phyloP scores from a whole-genome alignment of 495 filamentous ascomycete species.

The Daldinia concentrica region DNA sequence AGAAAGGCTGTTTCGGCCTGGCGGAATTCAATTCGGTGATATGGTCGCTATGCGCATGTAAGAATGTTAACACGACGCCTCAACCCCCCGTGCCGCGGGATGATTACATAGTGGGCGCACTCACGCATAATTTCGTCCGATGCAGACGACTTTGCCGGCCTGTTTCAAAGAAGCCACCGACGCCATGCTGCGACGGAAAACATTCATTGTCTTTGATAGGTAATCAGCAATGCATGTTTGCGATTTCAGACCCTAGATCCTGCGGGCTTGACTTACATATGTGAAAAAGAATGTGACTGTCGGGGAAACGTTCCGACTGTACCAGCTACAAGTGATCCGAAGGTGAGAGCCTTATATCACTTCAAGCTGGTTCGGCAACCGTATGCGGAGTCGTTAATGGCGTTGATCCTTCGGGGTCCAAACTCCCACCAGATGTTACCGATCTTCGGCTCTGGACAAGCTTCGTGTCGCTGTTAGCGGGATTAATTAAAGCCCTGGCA shows the following conservation, averaged over 20 bases:
- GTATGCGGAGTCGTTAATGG: conserved; percentile 12
- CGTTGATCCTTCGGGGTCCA: conserved; percentile 2
- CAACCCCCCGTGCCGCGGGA: conserved; percentile 18
- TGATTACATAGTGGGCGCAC: conserved; percentile 45
- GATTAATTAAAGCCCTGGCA: conserved; percentile 38
- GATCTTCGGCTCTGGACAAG: conserved; percentile 34
- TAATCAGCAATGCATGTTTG: conserved; percentile 26
- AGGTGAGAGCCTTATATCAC: conserved; percentile 10
- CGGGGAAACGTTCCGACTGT: conserved; percentile 20
- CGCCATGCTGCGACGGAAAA: conserved; percentile 56
- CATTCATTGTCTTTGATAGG: conserved; percentile 44
- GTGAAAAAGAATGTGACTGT: conserved; percentile 17
- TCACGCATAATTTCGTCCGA: conserved; percentile 97
- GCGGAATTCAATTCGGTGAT: conserved; percentile 89
- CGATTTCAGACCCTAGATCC: conserved; percentile 10
- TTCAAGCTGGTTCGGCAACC: conserved; percentile 27
- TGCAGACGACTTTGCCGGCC: conserved; percentile 91
- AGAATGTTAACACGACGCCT: conserved; percentile 35
- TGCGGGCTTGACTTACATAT: conserved; percentile 17
- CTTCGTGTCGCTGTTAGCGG: conserved; percentile 16
- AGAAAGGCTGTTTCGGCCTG: conserved; percentile 91
- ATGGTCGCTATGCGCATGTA: conserved; percentile 75
- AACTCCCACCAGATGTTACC: conserved; percentile 10
- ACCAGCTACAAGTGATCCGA: conserved; percentile 17
- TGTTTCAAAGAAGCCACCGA: conserved; percentile 71